phyloP scores from a whole-genome alignment of 129 eudicot genomes.

The Kitagawia praeruptora region DNA sequence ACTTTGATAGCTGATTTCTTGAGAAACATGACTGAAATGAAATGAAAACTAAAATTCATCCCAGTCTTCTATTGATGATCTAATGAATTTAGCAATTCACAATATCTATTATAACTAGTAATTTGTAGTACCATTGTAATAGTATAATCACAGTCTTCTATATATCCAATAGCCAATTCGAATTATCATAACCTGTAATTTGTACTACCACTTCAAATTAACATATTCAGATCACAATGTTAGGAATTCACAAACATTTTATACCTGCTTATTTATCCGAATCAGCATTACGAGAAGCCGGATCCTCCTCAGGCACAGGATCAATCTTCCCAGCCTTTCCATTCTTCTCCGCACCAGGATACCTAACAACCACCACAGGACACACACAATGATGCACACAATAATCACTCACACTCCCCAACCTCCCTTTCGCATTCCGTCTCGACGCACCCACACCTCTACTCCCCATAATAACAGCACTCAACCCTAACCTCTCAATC shows the following conservation, averaged over 20 bases:
- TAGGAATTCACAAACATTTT: not conserved
- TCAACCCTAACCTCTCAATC: slow-evolving; percentile 61
- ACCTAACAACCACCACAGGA: slow-evolving; percentile 81
- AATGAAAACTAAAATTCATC: too few relatives aligned
- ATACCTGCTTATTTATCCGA: slow-evolving; percentile 46
- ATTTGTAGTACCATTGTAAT: too few relatives aligned
- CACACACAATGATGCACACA: slow-evolving; percentile 82
- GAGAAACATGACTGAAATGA: too few relatives aligned
- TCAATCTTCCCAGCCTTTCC: slow-evolving; percentile 17
- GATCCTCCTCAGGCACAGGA: slow-evolving; percentile 64
- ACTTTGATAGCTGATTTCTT: too few relatives aligned
- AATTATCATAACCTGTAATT: too few relatives aligned
- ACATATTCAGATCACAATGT: not conserved
- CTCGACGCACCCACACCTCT: slow-evolving; percentile 62
- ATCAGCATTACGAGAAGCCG: slow-evolving; percentile 39
- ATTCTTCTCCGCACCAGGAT: slow-evolving; percentile 38
- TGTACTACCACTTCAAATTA: not conserved
- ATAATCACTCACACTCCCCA: slow-evolving; percentile 79
- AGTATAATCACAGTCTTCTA: too few relatives aligned
- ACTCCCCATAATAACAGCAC: slow-evolving; percentile 82
- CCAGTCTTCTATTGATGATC: too few relatives aligned
- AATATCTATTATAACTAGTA: too few relatives aligned
- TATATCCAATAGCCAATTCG: too few relatives aligned
- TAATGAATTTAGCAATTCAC: not conserved
- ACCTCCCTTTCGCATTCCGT: slow-evolving; percentile 39